Base-by-base conservation (phyloP, 768 basidiomycete genomes). In the Boletus reticuloceps region DNA sequence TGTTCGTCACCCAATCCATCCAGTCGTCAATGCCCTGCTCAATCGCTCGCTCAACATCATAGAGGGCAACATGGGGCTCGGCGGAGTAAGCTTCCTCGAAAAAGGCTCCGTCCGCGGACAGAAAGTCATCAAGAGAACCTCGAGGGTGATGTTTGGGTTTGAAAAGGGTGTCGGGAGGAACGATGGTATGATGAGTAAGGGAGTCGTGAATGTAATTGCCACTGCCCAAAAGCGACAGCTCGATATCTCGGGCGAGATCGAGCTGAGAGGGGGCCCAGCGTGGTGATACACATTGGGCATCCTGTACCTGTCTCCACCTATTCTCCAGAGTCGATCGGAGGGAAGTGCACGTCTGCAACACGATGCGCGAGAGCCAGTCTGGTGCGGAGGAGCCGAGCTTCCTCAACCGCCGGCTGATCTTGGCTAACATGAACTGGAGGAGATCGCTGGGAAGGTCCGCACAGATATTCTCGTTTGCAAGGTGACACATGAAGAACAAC, bases 31-130 rank as follows among this genome's bases (percentile, higher is more conserved):
- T 62, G 22, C 56, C 53, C 14, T 69, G 51, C 13, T 67, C 56
- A 47, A 76, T 67, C 9, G 62, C 57, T 2, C 29, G 38, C 58
- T 80, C 78, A 14, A 80, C 70, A 49, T 80, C 79, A 7, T 63
- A 69, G 0, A 80, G 54, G 1, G 55, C 27, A 49, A 64, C 6
- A 5, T 47, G 14, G 5, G 68, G 56, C 2, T 70, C 68, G 0
- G 43, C 20, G 25, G 11, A 1, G 34, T 56, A 54, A 0, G 54
- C 64, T 0, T 50, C 47, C 9, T 41, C 17, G 14, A 69, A 58
- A 41, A 62, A 62, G 5, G 42, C 5, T 2, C 52, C 56, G 13
- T 55, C 39, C 1, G 47, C 36, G 0, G 60, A 57, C 19, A 69
- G 39, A 39, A 67, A 69, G 14, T 65, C 38, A 3, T 58, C 20